A percentile compares a stretch with the other conserved stretches of the same genome.
Conservation (phyloP, 768 basidiomycete genomes). For the Mycena pura region DNA sequence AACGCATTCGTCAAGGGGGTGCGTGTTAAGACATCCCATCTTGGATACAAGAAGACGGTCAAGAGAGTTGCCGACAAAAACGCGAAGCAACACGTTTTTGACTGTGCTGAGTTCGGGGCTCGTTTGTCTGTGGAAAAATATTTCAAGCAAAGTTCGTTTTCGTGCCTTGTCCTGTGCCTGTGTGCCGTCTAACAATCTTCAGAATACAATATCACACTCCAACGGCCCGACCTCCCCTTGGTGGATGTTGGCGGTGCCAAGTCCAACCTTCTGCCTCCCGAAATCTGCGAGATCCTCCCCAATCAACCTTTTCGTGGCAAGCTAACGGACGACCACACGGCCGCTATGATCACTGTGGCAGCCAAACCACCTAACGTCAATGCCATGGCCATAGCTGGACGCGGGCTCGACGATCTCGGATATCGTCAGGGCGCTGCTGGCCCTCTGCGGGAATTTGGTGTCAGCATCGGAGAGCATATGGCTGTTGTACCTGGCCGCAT, state of each 20-base stretch:
- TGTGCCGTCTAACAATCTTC: not conserved
- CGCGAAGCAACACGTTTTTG: conserved; percentile 58
- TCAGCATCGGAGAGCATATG: conserved; percentile 68
- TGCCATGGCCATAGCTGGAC: conserved; percentile 62
- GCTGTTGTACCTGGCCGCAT: conserved; percentile 73
- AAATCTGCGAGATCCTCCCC: conserved; percentile 74
- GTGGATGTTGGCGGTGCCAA: conserved; percentile 64
- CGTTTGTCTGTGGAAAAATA: conserved; percentile 68
- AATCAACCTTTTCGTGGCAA: conserved; percentile 76
- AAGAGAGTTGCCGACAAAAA: conserved; percentile 58
- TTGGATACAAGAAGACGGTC: conserved; percentile 79
- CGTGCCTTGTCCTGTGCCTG: conserved; percentile 39
- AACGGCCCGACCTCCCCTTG: conserved; percentile 57
- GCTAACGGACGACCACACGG: conserved; percentile 72
- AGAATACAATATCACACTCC: conserved; percentile 69
- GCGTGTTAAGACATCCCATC: conserved; percentile 68
- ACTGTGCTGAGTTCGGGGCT: conserved; percentile 60
- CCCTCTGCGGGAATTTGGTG: conserved; percentile 62
- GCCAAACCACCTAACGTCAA: conserved; percentile 78
- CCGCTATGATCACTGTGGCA: conserved; percentile 74
- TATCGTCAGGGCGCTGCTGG: conserved; percentile 48
- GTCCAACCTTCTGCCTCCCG: conserved; percentile 64
- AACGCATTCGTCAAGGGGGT: conserved; percentile 71
- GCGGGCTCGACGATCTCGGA: conserved; percentile 70
- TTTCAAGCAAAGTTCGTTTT: conserved; percentile 68